Base-by-base conservation (phyloP, 2,329 filamentous ascomycete genomes). In the Torrubiella hemipterigena region DNA sequence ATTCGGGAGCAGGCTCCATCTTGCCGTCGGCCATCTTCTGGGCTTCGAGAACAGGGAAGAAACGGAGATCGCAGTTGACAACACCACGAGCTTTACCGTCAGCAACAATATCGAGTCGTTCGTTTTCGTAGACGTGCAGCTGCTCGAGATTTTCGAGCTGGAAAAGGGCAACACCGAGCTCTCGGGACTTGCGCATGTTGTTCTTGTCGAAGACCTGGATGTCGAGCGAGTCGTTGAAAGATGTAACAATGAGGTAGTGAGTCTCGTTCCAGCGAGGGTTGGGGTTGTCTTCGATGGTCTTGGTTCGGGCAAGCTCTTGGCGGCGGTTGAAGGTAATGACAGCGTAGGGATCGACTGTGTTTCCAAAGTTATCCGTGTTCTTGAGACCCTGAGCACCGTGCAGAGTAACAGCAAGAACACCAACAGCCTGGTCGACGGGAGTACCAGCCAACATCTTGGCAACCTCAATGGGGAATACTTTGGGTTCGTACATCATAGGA, bases 401-500 rank as follows among this genome's bases (percentile, higher is more conserved):
- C 39, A 98, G 70, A 6, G 86, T 94, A 38, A 98, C 67, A 16
- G 89, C 89, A 32, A 98, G 59, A 7, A 98, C 87, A 52, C 91
- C 91, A 47, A 98, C 85, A 9, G 91, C 91, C 58, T 94, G 84
- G 52, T 98, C 93, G 30, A 98, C 83, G 0, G 91, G 77, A 36
- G 82, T 89, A 36, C 91, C 91, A 26, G 89, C 83, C 41, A 98
- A 68, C 84, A 98, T 91, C 69, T 98, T 96, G 44, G 91, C 91
- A 34, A 98, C 85, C 51, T 98, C 91, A 42, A 98, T 91, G 12
- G 91, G 91, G 66, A 98, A 98, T 30, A 96, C 86, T 45, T 98
- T 94, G 7, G 91, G 91, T 22, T 77, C 79, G 51, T 98, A 98
- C 85, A 98, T 94, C 81, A 98, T 96, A 0, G 91, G 93, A 3